These are phyloP conservation scores for Baudoinia panamericana DNA, from an alignment of 495 filamentous ascomycete species.

Conservation along the genomic window DNA sequence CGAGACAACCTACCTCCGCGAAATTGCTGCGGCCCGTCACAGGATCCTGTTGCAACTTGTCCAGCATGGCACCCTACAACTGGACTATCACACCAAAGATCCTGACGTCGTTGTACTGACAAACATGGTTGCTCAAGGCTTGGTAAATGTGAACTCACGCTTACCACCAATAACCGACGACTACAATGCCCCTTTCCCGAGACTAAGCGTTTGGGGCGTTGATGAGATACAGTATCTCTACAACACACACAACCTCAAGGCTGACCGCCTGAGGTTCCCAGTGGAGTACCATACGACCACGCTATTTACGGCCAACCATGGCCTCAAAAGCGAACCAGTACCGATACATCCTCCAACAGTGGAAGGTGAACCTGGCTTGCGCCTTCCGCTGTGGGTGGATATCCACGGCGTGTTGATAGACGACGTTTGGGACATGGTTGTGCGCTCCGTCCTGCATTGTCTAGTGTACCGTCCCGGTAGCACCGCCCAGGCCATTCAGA, in stretches of 20 bases:
- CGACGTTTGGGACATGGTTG: slow-evolving; percentile 51
- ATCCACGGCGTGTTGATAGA: slow-evolving; percentile 51
- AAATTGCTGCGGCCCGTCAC: slow-evolving; percentile 31
- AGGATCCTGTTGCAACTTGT: slow-evolving; percentile 30
- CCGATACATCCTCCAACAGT: slow-evolving; percentile 22
- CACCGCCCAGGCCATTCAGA: slow-evolving; percentile 37
- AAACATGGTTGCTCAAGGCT: slow-evolving; percentile 50
- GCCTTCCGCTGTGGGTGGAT: slow-evolving; percentile 67
- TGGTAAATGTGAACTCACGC: slow-evolving; percentile 41
- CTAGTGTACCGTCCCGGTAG: slow-evolving; percentile 49
- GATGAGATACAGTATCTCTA: slow-evolving; percentile 1
- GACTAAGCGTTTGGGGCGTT: slow-evolving; percentile 45
- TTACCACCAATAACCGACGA: slow-evolving; percentile 44
- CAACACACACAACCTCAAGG: slow-evolving; percentile 2
- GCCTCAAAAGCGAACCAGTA: slow-evolving; percentile 12
- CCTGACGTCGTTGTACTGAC: slow-evolving; percentile 56
- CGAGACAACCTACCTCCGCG: slow-evolving; percentile 28
- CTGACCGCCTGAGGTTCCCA: slow-evolving; percentile 1
- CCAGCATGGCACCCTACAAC: slow-evolving; percentile 25
- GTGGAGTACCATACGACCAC: slow-evolving; percentile 15
- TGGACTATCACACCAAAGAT: slow-evolving; percentile 35
- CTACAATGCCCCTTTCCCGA: slow-evolving; percentile 17
- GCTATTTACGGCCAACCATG: slow-evolving; percentile 6
- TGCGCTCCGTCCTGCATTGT: slow-evolving; percentile 45
- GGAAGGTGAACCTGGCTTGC: slow-evolving; percentile 17